Base-by-base conservation (phyloP, 129 eudicot genomes). In the Flaveria brownii region DNA sequence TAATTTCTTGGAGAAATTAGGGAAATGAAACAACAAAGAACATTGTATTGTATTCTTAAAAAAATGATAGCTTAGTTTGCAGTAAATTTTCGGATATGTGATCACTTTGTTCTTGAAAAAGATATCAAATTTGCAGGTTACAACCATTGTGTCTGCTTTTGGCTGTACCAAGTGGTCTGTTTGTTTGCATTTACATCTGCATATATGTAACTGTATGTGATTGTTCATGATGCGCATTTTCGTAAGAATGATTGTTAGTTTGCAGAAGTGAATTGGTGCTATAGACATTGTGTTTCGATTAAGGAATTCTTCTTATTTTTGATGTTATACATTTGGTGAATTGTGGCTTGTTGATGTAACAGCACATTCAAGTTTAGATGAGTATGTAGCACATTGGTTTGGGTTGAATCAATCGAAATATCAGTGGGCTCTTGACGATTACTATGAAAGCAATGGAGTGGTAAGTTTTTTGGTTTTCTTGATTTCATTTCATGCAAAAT, bases 351-450 rank as follows among this genome's bases (percentile, higher is more conserved):
- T 81, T 87, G 72, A 62, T 13, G 74, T 83, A 28, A 41, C 80
- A 91, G 97, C 91, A 2, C 97, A 91, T 83, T 87, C 94, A 77
- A 91, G 88, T 79, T 87, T 91, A 88, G 97, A 91, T 72, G 89
- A 82, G 71, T 76, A 83, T 47, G 89, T 91, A 57, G 94, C 97
- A 17, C 85, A 85, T 81, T 91, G 97, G 97, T 87, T 91, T 75
- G 97, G 97, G 39, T 76, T 91, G 71, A 85, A 88, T 83, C 92
- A 91, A 82, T 91, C 97, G 10, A 91, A 89, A 78, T 91, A 91
- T 82, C 96, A 91, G 68, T 91, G 97, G 97, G 97, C 97, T 22
- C 88, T 91, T 67, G 94, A 91, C 49, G 97, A 91, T 78, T 91
- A 91, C 73, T 86, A 87, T 39, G 97, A 88, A 78, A 79, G 76